phyloP scores from a whole-genome alignment of 768 basidiomycete species.

The Boletellus ananas region DNA sequence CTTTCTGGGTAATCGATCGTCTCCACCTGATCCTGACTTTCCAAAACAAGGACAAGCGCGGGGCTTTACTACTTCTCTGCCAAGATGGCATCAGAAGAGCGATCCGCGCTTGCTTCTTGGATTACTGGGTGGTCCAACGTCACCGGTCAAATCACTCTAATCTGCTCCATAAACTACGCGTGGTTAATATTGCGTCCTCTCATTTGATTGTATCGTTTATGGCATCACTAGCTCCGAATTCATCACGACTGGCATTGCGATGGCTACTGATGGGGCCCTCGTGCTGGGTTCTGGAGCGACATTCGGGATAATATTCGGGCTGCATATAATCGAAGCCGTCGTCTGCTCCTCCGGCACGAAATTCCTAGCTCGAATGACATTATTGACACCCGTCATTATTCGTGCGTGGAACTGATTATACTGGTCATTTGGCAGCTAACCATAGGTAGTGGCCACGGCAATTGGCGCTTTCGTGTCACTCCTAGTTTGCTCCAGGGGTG shows the following conservation, averaged over 20 bases:
- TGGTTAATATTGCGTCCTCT: constrained; percentile 9
- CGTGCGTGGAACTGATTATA: constrained; percentile 4
- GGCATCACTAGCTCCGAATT: constrained; percentile 11
- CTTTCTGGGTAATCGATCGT: not conserved
- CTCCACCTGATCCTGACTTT: not conserved
- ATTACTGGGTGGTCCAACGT: constrained; percentile 30
- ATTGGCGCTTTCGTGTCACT: constrained; percentile 16
- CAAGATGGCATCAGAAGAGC: constrained; percentile 24
- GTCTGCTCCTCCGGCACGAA: constrained; percentile 22
- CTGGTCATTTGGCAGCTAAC: not conserved
- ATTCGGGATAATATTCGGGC: constrained; percentile 18
- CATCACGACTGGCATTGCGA: constrained; percentile 19
- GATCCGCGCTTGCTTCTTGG: constrained; percentile 26
- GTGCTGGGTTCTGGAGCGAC: constrained; percentile 17
- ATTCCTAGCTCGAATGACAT: constrained; percentile 22
- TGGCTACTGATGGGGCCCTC: constrained; percentile 21
- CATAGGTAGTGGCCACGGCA: constrained; percentile 16
- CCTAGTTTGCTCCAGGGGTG: constrained; percentile 14
- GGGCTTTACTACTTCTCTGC: constrained; percentile 29
- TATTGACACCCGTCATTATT: constrained; percentile 13
- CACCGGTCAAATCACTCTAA: constrained; percentile 24
- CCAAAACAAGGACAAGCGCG: constrained; percentile 18
- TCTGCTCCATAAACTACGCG: constrained; percentile 22
- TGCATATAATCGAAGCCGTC: constrained; percentile 18
- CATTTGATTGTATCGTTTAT: not conserved